A percentile compares a stretch with the other conserved stretches of the same genome.
Conservation (phyloP, 225 moss, liverwort and hornwort species). For the Straminergon stramineum region DNA sequence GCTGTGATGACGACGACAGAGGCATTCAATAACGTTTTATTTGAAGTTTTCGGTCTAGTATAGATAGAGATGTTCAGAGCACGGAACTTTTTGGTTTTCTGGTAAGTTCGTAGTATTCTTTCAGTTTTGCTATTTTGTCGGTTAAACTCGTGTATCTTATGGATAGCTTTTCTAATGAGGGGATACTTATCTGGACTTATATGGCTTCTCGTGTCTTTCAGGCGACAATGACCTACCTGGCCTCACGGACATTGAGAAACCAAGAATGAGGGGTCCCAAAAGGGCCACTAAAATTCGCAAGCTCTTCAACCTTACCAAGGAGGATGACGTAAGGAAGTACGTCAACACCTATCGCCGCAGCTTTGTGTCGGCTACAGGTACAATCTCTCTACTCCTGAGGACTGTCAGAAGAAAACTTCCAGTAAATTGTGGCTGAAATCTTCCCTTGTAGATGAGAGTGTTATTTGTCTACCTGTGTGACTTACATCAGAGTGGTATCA, state of each 20-base stretch:
- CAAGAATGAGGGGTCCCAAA: slow-evolving; percentile 90
- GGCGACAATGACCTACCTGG: slow-evolving; percentile 73
- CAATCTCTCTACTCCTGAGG: not conserved
- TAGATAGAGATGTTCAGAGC: not conserved
- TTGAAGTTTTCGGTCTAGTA: not conserved
- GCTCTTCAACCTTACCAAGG: slow-evolving; percentile 84
- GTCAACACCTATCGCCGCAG: slow-evolving; percentile 81
- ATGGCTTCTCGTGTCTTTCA: not conserved
- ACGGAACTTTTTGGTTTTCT: not conserved
- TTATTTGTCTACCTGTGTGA: not conserved
- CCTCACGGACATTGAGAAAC: slow-evolving; percentile 81
- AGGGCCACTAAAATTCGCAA: slow-evolving; percentile 90
- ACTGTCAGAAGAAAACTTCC: not conserved
- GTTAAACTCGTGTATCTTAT: not conserved
- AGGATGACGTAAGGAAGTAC: slow-evolving; percentile 95
- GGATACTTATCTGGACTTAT: too few relatives aligned
- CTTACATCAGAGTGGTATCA: not conserved
- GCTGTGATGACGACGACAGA: not conserved
- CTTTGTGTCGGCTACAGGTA: slow-evolving; percentile 59
- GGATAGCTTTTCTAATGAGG: not conserved
- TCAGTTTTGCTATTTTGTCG: not conserved
- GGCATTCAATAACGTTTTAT: not conserved
- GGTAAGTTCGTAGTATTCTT: not conserved
- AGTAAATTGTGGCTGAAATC: not conserved
- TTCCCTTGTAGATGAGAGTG: not conserved